Conservation (phyloP, 495 filamentous ascomycete genomes). For the Neurospora sp. region DNA sequence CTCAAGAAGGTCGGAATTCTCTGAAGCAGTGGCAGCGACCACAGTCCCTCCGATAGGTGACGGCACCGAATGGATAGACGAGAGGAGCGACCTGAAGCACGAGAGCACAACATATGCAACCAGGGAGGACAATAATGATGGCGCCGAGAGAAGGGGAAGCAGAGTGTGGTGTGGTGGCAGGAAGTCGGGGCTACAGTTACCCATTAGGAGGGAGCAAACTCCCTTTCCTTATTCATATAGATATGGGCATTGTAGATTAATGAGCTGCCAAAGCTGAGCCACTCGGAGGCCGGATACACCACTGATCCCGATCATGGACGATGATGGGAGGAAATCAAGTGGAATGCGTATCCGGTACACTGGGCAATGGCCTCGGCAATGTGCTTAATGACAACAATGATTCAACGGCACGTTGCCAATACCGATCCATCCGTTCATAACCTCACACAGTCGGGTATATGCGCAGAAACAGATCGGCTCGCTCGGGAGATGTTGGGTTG, state of each 20-base stretch:
- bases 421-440: background rate
- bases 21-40: slow-evolving; percentile 17
- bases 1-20: slow-evolving; percentile 30
- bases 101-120: background rate
- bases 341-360: background rate
- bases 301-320: background rate
- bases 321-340: background rate
- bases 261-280: slow-evolving; percentile 7
- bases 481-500: background rate
- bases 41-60: background rate
- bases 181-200: slow-evolving; percentile 21
- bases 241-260: slow-evolving; percentile 31
- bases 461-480: background rate
- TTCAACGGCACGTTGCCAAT: background rate
- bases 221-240: slow-evolving; percentile 21
- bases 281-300: slow-evolving; percentile 6
- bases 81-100: background rate
- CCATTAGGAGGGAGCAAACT: slow-evolving; percentile 31
- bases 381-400: background rate
- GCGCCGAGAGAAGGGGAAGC: background rate
- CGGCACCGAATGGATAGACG: background rate
- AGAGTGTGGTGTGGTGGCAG: background rate
- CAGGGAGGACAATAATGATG: background rate
- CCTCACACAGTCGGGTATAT: background rate
- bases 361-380: background rate